A percentile compares a stretch with the other conserved stretches of the same genome.
phyloP scores from a whole-genome alignment of 2,329 filamentous ascomycete genomes.

The Byssochlamys sp. region DNA sequence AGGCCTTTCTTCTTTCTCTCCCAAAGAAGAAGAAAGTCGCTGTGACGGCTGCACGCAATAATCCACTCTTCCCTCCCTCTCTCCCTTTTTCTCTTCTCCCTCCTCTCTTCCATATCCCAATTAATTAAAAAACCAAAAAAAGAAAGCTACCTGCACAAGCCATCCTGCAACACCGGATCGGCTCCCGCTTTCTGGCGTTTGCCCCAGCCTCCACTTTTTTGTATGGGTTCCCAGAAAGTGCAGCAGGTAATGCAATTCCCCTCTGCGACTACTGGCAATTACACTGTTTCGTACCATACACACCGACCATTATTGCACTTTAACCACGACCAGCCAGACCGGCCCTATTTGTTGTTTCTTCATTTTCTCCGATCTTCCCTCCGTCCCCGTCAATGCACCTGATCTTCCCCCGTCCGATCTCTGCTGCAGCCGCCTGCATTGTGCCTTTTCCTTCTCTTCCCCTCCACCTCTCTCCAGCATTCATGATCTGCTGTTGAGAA shows the following conservation, averaged over 20 bases:
- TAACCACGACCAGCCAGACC: background rate
- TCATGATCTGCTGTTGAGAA: background rate
- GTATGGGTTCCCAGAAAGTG: slow-evolving; percentile 10
- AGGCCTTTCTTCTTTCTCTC: slow-evolving; percentile 7
- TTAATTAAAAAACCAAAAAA: background rate
- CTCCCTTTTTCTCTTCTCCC: slow-evolving; percentile 3
- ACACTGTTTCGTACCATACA: background rate
- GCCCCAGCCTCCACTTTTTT: slow-evolving; percentile 19
- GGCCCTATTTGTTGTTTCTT: background rate
- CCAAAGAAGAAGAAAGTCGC: slow-evolving; percentile 1
- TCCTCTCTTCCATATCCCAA: slow-evolving; percentile 5
- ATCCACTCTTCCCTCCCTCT: background rate
- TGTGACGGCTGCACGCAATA: too few species aligned
- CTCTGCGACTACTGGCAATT: background rate
- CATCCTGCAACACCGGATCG: slow-evolving; percentile 7
- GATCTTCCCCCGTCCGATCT: background rate
- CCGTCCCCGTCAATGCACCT: background rate
- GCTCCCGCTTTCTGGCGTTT: background rate
- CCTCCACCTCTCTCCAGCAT: slow-evolving; percentile 22
- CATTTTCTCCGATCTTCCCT: background rate
- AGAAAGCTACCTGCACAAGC: slow-evolving; percentile 3
- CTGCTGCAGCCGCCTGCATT: background rate
- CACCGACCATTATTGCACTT: slow-evolving; percentile 5
- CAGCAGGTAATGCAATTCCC: slow-evolving; percentile 2
- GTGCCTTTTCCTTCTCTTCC: slow-evolving; percentile 11